Conservation (phyloP, 148 eudicot species). For the Chenopodium berlandieri region DNA sequence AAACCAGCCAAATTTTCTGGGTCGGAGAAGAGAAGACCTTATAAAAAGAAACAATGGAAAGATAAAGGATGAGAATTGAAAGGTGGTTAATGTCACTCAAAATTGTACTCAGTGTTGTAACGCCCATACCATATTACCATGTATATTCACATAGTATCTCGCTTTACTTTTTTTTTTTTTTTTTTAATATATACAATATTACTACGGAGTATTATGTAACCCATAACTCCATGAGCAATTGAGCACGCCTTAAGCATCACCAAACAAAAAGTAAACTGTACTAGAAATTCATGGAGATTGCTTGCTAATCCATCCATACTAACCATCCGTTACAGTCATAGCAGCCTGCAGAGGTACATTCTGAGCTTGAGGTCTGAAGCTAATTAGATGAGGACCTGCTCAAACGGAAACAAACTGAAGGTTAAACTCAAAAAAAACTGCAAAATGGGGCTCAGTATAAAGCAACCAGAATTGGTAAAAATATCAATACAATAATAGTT, state of each 20-base stretch:
- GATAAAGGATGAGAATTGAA: background rate
- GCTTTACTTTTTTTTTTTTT: too few species aligned
- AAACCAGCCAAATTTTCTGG: background rate
- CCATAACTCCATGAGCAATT: too few species aligned
- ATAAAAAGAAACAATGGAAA: background rate
- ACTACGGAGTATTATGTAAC: too few species aligned
- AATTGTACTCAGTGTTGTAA: too few species aligned
- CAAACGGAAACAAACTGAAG: constrained; percentile 13
- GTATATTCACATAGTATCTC: too few species aligned
- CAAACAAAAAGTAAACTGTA: background rate
- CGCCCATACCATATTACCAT: too few species aligned
- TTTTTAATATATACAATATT: too few species aligned
- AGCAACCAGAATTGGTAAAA: background rate
- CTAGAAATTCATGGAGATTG: background rate
- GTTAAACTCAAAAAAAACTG: background rate
- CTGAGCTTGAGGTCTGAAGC: constrained; percentile 77
- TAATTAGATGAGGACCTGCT: constrained; percentile 80
- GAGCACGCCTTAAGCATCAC: background rate
- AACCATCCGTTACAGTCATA: constrained; percentile 97
- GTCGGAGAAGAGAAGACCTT: background rate
- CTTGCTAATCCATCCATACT: constrained; percentile 14
- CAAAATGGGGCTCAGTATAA: background rate
- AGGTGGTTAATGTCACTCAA: background rate
- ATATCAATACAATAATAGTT: background rate
- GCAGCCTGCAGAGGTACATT: constrained; percentile 79